Evolutionary conservation across 495 filamentous ascomycete species (phyloP).

Genomic region (Pseudevernia furfuracea): DNA sequence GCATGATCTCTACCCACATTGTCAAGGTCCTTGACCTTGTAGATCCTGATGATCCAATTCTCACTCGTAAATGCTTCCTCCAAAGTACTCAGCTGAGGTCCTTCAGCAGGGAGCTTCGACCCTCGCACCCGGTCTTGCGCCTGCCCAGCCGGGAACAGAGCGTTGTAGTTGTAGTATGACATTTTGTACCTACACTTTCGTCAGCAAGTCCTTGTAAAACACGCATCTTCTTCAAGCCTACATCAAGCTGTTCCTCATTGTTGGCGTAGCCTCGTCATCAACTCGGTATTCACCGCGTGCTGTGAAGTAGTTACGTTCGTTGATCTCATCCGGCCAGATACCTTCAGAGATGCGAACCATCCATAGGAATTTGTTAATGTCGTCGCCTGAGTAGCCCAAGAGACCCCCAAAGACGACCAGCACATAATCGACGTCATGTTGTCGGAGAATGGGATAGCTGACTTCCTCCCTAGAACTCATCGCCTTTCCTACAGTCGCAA

Average conservation of each 20-base stretch:
- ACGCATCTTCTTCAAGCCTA: constrained; percentile 41
- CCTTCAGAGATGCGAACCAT: constrained; percentile 99
- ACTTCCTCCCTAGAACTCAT: constrained; percentile 98
- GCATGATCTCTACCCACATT: constrained; percentile 88
- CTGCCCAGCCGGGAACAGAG: constrained; percentile 85
- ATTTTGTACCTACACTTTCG: constrained; percentile 90
- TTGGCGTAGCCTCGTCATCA: constrained; percentile 86
- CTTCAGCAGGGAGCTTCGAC: constrained; percentile 69
- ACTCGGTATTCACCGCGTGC: constrained; percentile 91
- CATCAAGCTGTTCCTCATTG: constrained; percentile 99
- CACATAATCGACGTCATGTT: constrained; percentile 98
- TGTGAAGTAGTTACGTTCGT: constrained; percentile 95
- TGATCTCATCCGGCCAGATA: constrained; percentile 98
- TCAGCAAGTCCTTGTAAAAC: not conserved
- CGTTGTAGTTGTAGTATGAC: constrained; percentile 97
- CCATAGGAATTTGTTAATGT: constrained; percentile 99
- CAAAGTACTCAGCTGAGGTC: constrained; percentile 76
- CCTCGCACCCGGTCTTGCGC: constrained; percentile 87
- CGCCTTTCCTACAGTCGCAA: constrained; percentile 97
- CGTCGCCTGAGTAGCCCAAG: constrained; percentile 96
- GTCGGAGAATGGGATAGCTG: constrained; percentile 94
- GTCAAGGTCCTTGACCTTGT: constrained; percentile 98
- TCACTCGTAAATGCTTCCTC: constrained; percentile 98
- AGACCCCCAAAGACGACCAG: constrained; percentile 95
- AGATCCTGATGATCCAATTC: constrained; percentile 99